Evolutionary conservation across 352 stramenopile genomes (phyloP).

Genomic region (Globisporangium radiosum): DNA sequence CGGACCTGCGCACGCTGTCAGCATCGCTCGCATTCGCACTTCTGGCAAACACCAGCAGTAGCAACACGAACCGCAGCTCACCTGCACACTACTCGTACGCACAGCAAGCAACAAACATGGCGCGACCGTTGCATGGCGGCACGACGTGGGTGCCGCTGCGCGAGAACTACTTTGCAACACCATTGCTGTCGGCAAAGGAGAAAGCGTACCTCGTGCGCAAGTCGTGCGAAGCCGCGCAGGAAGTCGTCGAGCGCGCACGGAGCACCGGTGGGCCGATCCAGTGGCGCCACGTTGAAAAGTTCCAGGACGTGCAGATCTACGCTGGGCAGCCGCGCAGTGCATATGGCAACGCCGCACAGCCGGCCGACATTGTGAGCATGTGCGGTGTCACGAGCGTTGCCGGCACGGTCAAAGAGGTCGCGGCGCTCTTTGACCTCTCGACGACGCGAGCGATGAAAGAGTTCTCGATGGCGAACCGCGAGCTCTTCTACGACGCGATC

Average conservation of each 20-base stretch:
- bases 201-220: constrained; percentile 75
- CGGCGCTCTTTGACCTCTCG: constrained; percentile 58
- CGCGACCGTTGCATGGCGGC: constrained; percentile 17
- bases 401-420: constrained; percentile 63
- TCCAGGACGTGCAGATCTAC: constrained; percentile 74
- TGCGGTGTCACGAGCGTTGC: constrained; percentile 76
- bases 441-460: constrained; percentile 68
- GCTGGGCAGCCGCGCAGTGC: constrained; percentile 39
- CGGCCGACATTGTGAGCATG: constrained; percentile 40
- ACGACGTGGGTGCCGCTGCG: constrained; percentile 59
- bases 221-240: constrained; percentile 67
- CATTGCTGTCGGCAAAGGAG: constrained; percentile 58
- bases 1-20: too few relatives aligned
- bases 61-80: too few relatives aligned
- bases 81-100: too few relatives aligned
- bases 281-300: constrained; percentile 75
- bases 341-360: constrained; percentile 16
- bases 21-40: too few relatives aligned
- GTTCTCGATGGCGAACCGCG: constrained; percentile 42
- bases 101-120: neutral
- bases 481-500: constrained; percentile 67
- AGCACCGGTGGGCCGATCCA: constrained; percentile 51
- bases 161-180: constrained; percentile 71
- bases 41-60: too few relatives aligned
- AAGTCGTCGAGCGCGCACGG: constrained; percentile 70